A percentile compares a stretch with the other conserved stretches of the same genome.
phyloP scores from a whole-genome alignment of 2,329 filamentous ascomycete species.

The Neoascochyta sp. region DNA sequence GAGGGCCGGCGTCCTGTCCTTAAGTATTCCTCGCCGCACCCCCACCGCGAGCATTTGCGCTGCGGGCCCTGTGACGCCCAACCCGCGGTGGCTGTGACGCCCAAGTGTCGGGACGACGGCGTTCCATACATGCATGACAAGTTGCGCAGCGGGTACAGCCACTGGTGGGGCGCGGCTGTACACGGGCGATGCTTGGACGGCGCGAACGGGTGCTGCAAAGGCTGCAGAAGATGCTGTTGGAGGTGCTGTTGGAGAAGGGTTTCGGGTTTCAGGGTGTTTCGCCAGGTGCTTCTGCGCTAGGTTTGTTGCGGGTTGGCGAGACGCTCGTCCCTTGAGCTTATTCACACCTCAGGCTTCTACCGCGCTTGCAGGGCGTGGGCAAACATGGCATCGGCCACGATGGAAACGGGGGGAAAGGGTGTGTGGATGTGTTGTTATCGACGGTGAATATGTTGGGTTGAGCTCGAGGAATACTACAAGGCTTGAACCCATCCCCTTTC shows the following conservation, averaged over 20 bases:
- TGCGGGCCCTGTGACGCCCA: constrained; percentile 4
- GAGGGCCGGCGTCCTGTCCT: constrained; percentile 1
- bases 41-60: constrained; percentile 1
- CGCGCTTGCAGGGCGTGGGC: too few relatives aligned
- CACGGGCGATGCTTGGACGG: background rate
- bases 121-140: constrained; percentile 4
- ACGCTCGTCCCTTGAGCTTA: constrained; percentile 14
- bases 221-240: constrained; percentile 9
- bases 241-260: constrained; percentile 18
- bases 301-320: constrained; percentile 7
- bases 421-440: too few relatives aligned
- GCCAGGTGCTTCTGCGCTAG: constrained; percentile 10
- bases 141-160: constrained; percentile 1
- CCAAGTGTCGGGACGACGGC: constrained; percentile 4
- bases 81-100: constrained; percentile 4
- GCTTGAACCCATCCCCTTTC: too few relatives aligned
- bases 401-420: too few relatives aligned
- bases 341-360: constrained; percentile 13
- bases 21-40: constrained; percentile 2
- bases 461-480: too few relatives aligned
- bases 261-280: constrained; percentile 12
- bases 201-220: constrained; percentile 3
- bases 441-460: too few relatives aligned
- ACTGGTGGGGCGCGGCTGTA: background rate
- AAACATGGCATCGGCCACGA: too few relatives aligned